These are phyloP conservation scores for Termitomyces bulborhizus DNA, from an alignment of 768 basidiomycete genomes.

Conservation along the genomic window DNA sequence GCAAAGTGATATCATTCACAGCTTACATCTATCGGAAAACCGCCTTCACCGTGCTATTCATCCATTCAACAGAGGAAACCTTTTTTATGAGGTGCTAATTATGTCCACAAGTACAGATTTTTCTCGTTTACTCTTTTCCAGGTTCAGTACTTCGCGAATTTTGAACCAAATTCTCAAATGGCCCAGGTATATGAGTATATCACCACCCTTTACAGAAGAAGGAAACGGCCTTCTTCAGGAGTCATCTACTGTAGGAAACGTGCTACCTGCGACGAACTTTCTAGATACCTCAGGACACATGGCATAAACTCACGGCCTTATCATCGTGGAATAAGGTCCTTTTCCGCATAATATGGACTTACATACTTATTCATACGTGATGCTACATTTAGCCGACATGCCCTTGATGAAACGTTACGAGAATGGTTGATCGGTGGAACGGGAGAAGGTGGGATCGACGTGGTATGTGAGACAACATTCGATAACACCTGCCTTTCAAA, in stretches of 20 bases:
- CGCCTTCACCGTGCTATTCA: slow-evolving; percentile 61
- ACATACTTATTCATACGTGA: background rate
- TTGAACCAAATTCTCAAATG: slow-evolving; percentile 50
- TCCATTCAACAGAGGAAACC: slow-evolving; percentile 75
- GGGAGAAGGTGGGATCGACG: slow-evolving; percentile 51
- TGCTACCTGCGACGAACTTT: slow-evolving; percentile 60
- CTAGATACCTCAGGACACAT: slow-evolving; percentile 55
- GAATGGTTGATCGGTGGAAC: slow-evolving; percentile 48
- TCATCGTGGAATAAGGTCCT: slow-evolving; percentile 58
- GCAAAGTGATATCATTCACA: slow-evolving; percentile 65
- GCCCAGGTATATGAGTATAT: slow-evolving; percentile 64
- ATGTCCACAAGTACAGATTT: background rate
- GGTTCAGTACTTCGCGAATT: slow-evolving; percentile 60
- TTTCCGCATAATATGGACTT: background rate
- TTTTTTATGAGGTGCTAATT: slow-evolving; percentile 70
- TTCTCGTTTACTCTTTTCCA: slow-evolving; percentile 17
- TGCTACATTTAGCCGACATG: slow-evolving; percentile 34
- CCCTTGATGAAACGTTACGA: slow-evolving; percentile 56
- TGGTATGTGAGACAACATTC: slow-evolving; percentile 34
- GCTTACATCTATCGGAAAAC: slow-evolving; percentile 50
- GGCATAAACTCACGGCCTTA: slow-evolving; percentile 68
- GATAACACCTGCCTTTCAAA: background rate
- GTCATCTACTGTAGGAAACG: slow-evolving; percentile 76
- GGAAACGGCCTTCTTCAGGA: slow-evolving; percentile 57
- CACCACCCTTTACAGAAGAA: slow-evolving; percentile 49